A percentile compares a stretch with the other conserved stretches of the same genome.
These are phyloP conservation scores for Oryza brachyantha DNA, from an alignment of 176 grass and related monocot species.

Conservation along the genomic window DNA sequence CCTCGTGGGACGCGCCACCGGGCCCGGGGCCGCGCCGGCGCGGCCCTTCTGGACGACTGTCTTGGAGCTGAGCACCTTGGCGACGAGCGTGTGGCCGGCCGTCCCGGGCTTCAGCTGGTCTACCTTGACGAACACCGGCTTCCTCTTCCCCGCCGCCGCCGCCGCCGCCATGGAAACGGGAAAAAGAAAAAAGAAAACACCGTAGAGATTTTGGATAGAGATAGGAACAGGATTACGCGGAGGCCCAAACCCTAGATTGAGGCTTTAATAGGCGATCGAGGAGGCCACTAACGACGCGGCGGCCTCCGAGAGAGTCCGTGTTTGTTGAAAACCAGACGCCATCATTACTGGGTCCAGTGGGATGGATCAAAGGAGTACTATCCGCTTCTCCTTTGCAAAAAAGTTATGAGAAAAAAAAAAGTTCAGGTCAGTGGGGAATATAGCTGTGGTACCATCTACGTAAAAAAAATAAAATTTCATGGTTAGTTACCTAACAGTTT, in stretches of 20 bases:
- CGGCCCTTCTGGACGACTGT: constrained; percentile 67
- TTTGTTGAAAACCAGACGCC: constrained; percentile 27
- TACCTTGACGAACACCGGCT: constrained; percentile 74
- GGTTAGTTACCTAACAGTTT: no score
- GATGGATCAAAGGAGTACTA: constrained; percentile 4
- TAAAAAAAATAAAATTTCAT: no score
- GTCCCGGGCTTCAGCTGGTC: constrained; percentile 74
- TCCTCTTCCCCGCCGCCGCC: constrained; percentile 51
- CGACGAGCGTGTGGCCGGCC: constrained; percentile 63
- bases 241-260: constrained; percentile 40
- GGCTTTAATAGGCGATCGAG: constrained; percentile 42
- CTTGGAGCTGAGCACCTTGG: constrained; percentile 66
- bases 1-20: constrained; percentile 37
- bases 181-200: no score
- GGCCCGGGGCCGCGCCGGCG: constrained; percentile 10
- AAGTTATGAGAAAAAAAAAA: background rate
- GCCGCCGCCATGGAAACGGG: constrained; percentile 33
- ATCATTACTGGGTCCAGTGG: constrained; percentile 6
- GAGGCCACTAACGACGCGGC: constrained; percentile 32
- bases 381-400: constrained; percentile 10
- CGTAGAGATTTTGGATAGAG: background rate
- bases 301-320: no score
- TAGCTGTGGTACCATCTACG: no score
- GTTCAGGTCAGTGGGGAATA: constrained; percentile 13
- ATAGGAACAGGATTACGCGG: constrained; percentile 5